phyloP scores from a whole-genome alignment of 768 basidiomycete genomes.

The Mycena belliarum region DNA sequence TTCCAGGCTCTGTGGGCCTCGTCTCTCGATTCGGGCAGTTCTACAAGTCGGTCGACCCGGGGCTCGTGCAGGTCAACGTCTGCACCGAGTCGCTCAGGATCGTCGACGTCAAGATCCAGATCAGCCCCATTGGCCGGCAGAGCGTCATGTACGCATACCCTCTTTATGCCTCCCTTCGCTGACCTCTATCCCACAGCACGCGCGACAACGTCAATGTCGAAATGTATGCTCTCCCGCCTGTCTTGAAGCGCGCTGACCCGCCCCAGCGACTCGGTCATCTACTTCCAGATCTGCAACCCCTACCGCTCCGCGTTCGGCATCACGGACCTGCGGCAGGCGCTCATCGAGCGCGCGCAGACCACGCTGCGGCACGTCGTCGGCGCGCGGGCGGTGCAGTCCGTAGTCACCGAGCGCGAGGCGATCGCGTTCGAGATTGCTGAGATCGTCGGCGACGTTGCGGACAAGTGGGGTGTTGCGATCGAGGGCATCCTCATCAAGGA shows the following conservation, averaged over 20 bases:
- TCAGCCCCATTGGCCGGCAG: conserved; percentile 84
- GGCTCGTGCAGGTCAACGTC: conserved; percentile 89
- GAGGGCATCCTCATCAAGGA: conserved; percentile 96
- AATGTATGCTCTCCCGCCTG: conserved; percentile 53
- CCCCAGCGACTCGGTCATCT: conserved; percentile 85
- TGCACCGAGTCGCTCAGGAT: conserved; percentile 86
- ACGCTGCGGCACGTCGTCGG: conserved; percentile 97
- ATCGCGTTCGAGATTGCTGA: conserved; percentile 97
- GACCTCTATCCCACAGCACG: conserved; percentile 47
- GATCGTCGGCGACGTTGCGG: conserved; percentile 89
- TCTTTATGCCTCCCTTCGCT: not conserved
- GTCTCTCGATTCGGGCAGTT: conserved; percentile 94
- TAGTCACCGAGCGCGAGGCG: conserved; percentile 96
- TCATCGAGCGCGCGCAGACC: conserved; percentile 86
- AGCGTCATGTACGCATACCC: conserved; percentile 62
- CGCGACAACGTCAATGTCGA: conserved; percentile 96
- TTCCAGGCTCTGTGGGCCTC: conserved; percentile 81
- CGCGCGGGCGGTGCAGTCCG: conserved; percentile 88
- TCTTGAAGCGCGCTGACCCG: not conserved
- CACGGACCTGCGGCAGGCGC: conserved; percentile 82
- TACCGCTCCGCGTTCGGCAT: conserved; percentile 97
- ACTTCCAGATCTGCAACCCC: conserved; percentile 87
- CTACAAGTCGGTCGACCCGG: conserved; percentile 94
- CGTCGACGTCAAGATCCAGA: conserved; percentile 96
- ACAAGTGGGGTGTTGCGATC: conserved; percentile 97